Conservation (phyloP, 179 eudicot species). For the Gypsophila paniculata region DNA sequence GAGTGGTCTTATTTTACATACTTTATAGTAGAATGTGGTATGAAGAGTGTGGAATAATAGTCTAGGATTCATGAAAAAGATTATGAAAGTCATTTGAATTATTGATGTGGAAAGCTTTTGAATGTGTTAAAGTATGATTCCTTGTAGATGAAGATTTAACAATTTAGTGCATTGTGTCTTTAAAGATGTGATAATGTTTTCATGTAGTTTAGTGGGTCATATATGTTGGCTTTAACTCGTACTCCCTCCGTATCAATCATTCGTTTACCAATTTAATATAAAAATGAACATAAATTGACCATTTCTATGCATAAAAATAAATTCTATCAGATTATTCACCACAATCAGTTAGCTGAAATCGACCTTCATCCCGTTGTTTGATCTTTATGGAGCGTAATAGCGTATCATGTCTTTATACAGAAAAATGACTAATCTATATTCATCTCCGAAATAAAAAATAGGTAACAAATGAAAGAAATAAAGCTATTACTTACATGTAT, state of each 20-base stretch:
- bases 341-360: no score
- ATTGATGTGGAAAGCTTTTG: constrained; percentile 20
- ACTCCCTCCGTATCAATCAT: neutral
- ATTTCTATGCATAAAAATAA: no score
- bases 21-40: constrained; percentile 24
- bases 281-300: no score
- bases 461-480: no score
- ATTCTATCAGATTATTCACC: no score
- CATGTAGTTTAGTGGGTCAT: constrained; percentile 26
- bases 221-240: constrained; percentile 20
- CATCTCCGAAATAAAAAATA: no score
- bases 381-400: no score
- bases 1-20: constrained; percentile 10
- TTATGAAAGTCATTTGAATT: constrained; percentile 16
- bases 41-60: constrained; percentile 24
- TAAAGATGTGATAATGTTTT: constrained; percentile 14
- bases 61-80: neutral
- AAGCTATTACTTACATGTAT: constrained; percentile 8
- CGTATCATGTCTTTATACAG: no score
- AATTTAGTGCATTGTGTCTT: constrained; percentile 24
- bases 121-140: constrained; percentile 22
- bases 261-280: no score
- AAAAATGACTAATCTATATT: no score
- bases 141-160: constrained; percentile 31
- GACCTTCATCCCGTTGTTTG: no score